Evolutionary conservation across 257 asterid species (phyloP), one percentile per base, ranked within the genome.

Genomic region (Solanum peruvianum): DNA sequence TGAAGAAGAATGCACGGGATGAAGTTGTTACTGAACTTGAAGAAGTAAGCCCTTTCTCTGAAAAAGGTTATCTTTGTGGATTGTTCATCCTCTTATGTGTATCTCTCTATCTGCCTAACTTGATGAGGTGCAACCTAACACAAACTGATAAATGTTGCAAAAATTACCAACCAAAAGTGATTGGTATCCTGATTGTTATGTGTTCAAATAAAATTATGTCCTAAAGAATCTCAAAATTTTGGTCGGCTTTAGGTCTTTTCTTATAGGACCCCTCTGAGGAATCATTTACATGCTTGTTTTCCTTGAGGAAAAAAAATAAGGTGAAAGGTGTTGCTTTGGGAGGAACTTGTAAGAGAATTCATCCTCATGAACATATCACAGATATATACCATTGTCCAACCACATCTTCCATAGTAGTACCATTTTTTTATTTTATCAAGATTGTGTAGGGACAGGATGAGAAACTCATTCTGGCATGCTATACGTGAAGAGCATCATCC

Each of bases 11-110:
- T 39, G 85, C 99, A 76, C 91, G 94, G 89, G 98, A 92, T 88
- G 98, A 96, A 87, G 89, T 96, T 92, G 96, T 96, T 90, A 93
- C 95, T 91, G 99, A 92, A 92, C 87, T 93, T 73, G 99, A 96
- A 91, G 99, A 96, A 86, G 99, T 96, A 92, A 78, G 85, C 56
- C 89, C 89, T 87, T 86, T 66, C 47, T 85, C 73, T 72, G 45
- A 73, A 83, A 60, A 75, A 86, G 69, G 18, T 58, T 75, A 20
- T 44, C 83, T 66, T 49, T 69, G 49, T 77, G 64, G 66, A 85
- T 60, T 85, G 23, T 76, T 76, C 82, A 77, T 77, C 84, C 67
- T 47, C 85, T 16, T 80, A n/a, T 16, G 82, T 23, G 35, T n/a
- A n/a, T 13, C 35, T 75, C 60, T 78, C 25, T 78, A 21, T 78